Conservation (phyloP, 2,329 filamentous ascomycete genomes). For the Cadophora sp. region DNA sequence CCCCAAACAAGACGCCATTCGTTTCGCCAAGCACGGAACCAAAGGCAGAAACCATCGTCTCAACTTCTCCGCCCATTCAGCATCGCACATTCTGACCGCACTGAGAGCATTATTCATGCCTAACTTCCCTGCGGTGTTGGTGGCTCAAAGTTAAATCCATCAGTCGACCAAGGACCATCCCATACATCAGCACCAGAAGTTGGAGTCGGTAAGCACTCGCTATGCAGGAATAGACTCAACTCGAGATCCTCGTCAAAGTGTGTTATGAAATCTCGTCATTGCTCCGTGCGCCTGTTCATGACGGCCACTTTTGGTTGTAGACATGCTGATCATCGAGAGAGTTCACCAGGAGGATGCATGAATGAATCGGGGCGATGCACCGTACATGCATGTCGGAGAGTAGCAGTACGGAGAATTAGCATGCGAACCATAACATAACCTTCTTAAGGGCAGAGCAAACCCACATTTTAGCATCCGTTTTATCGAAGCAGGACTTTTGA, state of each 20-base stretch:
- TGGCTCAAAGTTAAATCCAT: neutral
- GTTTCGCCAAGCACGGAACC: slow-evolving; percentile 1
- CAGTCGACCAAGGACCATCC: slow-evolving; percentile 7
- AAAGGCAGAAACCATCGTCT: slow-evolving; percentile 9
- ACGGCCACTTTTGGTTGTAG: neutral
- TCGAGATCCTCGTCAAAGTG: neutral
- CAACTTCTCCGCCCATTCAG: neutral
- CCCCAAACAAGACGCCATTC: slow-evolving; percentile 13
- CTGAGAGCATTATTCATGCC: neutral
- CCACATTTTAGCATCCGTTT: neutral
- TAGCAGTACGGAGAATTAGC: slow-evolving; percentile 10
- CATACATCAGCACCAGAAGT: slow-evolving; percentile 6
- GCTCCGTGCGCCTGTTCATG: neutral
- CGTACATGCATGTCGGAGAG: slow-evolving; percentile 10
- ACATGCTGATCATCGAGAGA: slow-evolving; percentile 2
- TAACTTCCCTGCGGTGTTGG: neutral
- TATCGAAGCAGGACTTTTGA: slow-evolving; percentile 5
- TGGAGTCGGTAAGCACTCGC: neutral
- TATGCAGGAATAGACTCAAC: neutral
- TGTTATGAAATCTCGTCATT: neutral
- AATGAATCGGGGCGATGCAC: neutral
- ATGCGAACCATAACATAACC: slow-evolving; percentile 1
- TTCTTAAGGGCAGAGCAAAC: slow-evolving; percentile 9
- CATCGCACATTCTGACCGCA: neutral
- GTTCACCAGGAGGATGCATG: slow-evolving; percentile 13